phyloP scores from a whole-genome alignment of 371 early-diverging fungal species.

The Mucor saturninus region DNA sequence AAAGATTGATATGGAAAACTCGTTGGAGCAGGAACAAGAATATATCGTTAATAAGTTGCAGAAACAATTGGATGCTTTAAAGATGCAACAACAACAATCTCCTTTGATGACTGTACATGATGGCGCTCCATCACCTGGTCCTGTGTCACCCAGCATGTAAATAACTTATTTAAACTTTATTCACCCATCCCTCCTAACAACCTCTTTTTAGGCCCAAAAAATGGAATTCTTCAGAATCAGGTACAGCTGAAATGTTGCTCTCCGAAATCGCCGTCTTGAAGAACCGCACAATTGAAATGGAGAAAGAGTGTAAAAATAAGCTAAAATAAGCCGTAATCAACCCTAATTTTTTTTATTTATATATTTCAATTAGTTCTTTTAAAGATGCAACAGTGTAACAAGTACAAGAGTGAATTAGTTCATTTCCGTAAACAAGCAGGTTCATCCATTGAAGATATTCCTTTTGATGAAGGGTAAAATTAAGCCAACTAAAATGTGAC shows the following conservation, averaged over 20 bases:
- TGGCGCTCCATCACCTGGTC: conserved; percentile 20
- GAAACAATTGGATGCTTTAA: conserved; percentile 63
- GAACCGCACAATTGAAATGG: conserved; percentile 66
- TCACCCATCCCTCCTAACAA: too few relatives aligned
- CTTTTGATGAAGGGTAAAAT: conserved; percentile 59
- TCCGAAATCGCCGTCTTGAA: conserved; percentile 71
- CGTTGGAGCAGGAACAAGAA: conserved; percentile 86
- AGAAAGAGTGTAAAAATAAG: conserved; percentile 68
- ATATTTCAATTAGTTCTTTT: conserved; percentile 46
- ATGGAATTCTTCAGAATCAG: conserved; percentile 54
- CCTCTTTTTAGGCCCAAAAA: conserved; percentile 41
- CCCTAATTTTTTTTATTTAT: neutral
- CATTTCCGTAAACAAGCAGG: conserved; percentile 70
- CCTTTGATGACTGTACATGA: conserved; percentile 24
- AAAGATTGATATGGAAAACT: conserved; percentile 81
- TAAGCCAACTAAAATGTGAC: neutral
- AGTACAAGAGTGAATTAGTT: conserved; percentile 72
- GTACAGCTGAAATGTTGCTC: conserved; percentile 65
- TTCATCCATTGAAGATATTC: conserved; percentile 60
- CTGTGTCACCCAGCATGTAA: conserved; percentile 41
- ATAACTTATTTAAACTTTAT: too few relatives aligned
- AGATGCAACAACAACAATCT: conserved; percentile 41
- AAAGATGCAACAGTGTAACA: conserved; percentile 72
- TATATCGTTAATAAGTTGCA: conserved; percentile 76
- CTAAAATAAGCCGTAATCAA: too few relatives aligned